Evolutionary conservation across 1,139 yeast species (phyloP).

Genomic region (Suhomyces bolitotheri): DNA sequence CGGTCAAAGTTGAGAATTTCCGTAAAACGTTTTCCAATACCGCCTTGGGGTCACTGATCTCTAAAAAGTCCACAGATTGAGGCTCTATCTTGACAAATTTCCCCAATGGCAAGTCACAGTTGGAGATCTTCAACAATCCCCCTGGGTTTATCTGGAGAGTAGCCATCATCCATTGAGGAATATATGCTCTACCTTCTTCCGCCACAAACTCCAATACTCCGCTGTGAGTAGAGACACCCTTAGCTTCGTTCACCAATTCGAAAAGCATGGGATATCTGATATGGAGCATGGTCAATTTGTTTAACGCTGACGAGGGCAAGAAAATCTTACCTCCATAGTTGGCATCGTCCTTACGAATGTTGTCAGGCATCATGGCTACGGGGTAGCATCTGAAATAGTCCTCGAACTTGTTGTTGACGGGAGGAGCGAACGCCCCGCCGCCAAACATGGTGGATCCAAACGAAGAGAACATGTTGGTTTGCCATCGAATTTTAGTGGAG

Average conservation of each 20-base stretch:
- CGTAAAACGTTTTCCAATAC: slow-evolving; percentile 90
- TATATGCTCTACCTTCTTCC: slow-evolving; percentile 92
- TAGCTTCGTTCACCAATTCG: slow-evolving; percentile 69
- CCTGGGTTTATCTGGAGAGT: slow-evolving; percentile 78
- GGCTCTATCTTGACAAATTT: slow-evolving; percentile 92
- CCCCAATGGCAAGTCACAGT: slow-evolving; percentile 83
- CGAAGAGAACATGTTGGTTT: slow-evolving; percentile 41
- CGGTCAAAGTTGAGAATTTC: slow-evolving; percentile 84
- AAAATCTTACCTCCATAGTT: slow-evolving; percentile 97
- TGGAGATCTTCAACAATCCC: slow-evolving; percentile 68
- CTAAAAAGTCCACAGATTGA: slow-evolving; percentile 88
- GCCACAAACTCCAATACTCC: slow-evolving; percentile 97
- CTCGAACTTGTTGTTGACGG: slow-evolving; percentile 49
- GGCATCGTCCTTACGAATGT: slow-evolving; percentile 72
- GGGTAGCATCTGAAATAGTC: slow-evolving; percentile 94
- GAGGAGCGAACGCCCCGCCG: slow-evolving; percentile 34
- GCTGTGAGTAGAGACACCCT: slow-evolving; percentile 65
- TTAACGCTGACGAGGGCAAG: slow-evolving; percentile 89
- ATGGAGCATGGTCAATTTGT: slow-evolving; percentile 79
- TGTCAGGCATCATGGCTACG: slow-evolving; percentile 85
- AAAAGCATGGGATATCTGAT: slow-evolving; percentile 96
- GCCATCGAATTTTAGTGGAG: slow-evolving; percentile 2
- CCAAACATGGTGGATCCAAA: slow-evolving; percentile 46
- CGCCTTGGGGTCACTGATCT: slow-evolving; percentile 94
- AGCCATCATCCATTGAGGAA: slow-evolving; percentile 97